Evolutionary conservation across 163 green algal species (phyloP).

Genomic region (Chloroidium sp.): DNA sequence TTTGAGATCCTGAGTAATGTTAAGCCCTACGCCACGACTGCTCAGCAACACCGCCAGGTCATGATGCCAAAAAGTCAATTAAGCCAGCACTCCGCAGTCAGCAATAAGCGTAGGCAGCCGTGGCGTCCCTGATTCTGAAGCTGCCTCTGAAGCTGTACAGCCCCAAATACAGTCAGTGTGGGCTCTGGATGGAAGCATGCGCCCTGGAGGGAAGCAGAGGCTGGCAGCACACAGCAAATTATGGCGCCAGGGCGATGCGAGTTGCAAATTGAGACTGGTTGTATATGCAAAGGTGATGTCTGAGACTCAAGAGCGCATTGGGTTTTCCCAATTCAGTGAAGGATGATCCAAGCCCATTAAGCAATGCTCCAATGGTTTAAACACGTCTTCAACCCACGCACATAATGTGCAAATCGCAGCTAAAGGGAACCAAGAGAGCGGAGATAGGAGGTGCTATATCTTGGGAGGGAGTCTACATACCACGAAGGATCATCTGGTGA

Average conservation of each 20-base stretch:
- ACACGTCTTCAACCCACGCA: too few relatives aligned
- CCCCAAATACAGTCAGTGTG: too few relatives aligned
- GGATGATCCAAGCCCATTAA: too few relatives aligned
- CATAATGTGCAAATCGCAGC: too few relatives aligned
- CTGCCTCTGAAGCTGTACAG: slow-evolving; percentile 37
- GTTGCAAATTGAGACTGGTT: neutral
- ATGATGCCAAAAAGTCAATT: neutral
- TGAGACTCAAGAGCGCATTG: neutral
- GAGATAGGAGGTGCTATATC: too few relatives aligned
- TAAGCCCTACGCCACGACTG: too few relatives aligned
- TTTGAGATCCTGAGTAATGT: too few relatives aligned
- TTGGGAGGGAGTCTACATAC: too few relatives aligned
- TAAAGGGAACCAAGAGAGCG: too few relatives aligned
- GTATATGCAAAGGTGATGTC: slow-evolving; percentile 5
- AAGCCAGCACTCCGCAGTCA: slow-evolving; percentile 38
- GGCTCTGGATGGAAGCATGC: neutral
- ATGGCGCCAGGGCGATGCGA: neutral
- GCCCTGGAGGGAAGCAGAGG: neutral
- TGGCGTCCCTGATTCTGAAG: slow-evolving; percentile 36
- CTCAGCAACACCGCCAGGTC: too few relatives aligned
- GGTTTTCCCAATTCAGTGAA: neutral
- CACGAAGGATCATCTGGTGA: too few relatives aligned
- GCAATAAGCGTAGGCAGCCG: slow-evolving; percentile 37
- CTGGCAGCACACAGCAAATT: neutral
- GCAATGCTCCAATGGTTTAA: too few relatives aligned